These are phyloP conservation scores for Blastocystis sp. DNA, from an alignment of 352 stramenopile genomes.

Conservation along the genomic window DNA sequence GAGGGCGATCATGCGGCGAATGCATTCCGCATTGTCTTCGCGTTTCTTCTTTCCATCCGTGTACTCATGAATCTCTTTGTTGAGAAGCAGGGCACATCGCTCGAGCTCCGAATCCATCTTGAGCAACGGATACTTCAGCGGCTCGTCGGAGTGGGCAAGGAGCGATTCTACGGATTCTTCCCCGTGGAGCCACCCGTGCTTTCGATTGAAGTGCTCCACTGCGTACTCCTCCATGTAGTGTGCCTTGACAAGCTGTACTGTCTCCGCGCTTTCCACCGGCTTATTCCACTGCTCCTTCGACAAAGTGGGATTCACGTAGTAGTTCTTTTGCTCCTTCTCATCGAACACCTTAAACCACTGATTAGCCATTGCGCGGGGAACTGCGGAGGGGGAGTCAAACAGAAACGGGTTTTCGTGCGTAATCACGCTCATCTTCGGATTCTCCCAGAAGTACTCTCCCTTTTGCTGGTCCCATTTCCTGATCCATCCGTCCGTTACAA, in stretches of 20 bases:
- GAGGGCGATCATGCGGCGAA: constrained; percentile 28
- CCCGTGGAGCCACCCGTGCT: not conserved
- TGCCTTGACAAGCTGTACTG: not conserved
- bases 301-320: constrained; percentile 20
- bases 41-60: not conserved
- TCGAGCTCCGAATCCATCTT: not conserved
- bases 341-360: constrained; percentile 27
- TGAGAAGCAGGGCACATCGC: not conserved
- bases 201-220: constrained; percentile 1
- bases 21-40: not conserved
- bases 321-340: constrained; percentile 4
- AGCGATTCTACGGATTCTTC: not conserved
- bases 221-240: constrained; percentile 35
- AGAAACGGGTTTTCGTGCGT: not conserved
- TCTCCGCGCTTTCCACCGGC: not conserved
- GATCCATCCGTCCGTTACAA: constrained; percentile 6
- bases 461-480: constrained; percentile 6
- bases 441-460: constrained; percentile 22
- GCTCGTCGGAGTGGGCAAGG: not conserved
- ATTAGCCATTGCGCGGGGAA: constrained; percentile 1
- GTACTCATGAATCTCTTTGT: not conserved
- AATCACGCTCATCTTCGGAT: not conserved
- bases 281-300: constrained; percentile 16
- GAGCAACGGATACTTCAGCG: constrained; percentile 2
- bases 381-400: not conserved